phyloP scores from a whole-genome alignment of 106 monocot species.

The Agapanthus africanus region DNA sequence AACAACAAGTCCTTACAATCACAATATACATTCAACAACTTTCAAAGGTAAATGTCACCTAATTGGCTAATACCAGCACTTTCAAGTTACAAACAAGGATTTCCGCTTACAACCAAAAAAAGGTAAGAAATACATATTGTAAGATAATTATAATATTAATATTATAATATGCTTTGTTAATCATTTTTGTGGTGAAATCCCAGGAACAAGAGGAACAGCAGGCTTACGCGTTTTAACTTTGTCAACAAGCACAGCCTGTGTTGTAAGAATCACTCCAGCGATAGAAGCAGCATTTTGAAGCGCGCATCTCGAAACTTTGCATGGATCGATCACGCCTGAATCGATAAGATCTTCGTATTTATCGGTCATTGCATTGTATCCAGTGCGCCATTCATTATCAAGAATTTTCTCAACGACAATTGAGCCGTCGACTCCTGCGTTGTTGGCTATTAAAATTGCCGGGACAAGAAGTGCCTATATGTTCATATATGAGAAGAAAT shows the following conservation, averaged over 20 bases:
- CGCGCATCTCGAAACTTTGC: slow-evolving; percentile 78
- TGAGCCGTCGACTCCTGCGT: slow-evolving; percentile 71
- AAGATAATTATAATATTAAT: too few species aligned
- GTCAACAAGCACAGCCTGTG: slow-evolving; percentile 83
- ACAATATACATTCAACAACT: too few species aligned
- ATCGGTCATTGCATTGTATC: slow-evolving; percentile 83
- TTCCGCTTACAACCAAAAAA: too few species aligned
- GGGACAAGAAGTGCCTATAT: slow-evolving; percentile 91
- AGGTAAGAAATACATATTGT: too few species aligned
- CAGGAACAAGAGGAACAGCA: slow-evolving; percentile 65
- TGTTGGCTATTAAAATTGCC: slow-evolving; percentile 69
- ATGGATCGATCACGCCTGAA: slow-evolving; percentile 84
- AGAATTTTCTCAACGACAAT: slow-evolving; percentile 76
- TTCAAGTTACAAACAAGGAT: too few species aligned
- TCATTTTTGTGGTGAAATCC: slow-evolving; percentile 35
- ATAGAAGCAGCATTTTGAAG: slow-evolving; percentile 91
- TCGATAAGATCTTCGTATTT: slow-evolving; percentile 61
- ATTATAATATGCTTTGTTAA: too few species aligned
- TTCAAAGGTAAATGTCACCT: too few species aligned
- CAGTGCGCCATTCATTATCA: slow-evolving; percentile 55
- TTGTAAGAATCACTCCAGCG: slow-evolving; percentile 72
- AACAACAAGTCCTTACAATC: too few species aligned
- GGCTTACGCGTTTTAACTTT: slow-evolving; percentile 60
- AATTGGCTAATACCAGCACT: too few species aligned
- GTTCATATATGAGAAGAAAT: too few species aligned